Base-by-base conservation (phyloP, 2,329 filamentous ascomycete genomes). In the Hypoxylon sp. region DNA sequence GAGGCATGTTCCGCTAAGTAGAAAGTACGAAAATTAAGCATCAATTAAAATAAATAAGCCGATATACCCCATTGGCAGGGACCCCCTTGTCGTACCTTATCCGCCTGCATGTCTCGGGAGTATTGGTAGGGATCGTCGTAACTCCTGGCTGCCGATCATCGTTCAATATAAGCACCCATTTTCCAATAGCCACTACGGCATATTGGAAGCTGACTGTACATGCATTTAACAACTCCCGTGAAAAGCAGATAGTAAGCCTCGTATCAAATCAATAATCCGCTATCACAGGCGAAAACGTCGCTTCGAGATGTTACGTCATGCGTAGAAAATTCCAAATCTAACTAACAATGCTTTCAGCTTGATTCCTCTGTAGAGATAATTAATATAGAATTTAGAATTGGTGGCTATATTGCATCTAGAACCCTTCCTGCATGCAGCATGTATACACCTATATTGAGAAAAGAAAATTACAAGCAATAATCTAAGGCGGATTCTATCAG, bases 1-100 rank as follows among this genome's bases (percentile, higher is more conserved):
- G 73, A 73, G 64, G 55, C 55, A 64, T 55, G 46, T 62, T 73
- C 73, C 72, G 72, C 66, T 64, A 57, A 70, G 68, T 69, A 64
- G 52, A 54, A 69, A 30, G 53, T 46, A 53, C 42, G 32, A 68
- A 50, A 54, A 58, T 70, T 66, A 68, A 69, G 68, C 65, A 70
- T 70, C 68, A 72, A 67, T 68, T 42, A 69, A 66, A 67, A 65
- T 67, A 70, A 65, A 69, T 68, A 64, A 65, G 52, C 53, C 55
- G 65, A 61, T 64, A 67, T 64, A 62, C n/a, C 61, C 65, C 55
- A 64, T 68, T 67, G 55, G 66, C 63, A 68, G 63, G 66, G 60
- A 45, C 55, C 52, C 52, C 64, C 68, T 56, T 56, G 62, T 64
- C 63, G 56, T 70, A 64, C 70, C 65, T 71, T 57, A 69, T 69